Evolutionary conservation across 2,329 filamentous ascomycete species (phyloP), one percentile per base, ranked within the genome.

Genomic region (Beauveria rudraprayagi): DNA sequence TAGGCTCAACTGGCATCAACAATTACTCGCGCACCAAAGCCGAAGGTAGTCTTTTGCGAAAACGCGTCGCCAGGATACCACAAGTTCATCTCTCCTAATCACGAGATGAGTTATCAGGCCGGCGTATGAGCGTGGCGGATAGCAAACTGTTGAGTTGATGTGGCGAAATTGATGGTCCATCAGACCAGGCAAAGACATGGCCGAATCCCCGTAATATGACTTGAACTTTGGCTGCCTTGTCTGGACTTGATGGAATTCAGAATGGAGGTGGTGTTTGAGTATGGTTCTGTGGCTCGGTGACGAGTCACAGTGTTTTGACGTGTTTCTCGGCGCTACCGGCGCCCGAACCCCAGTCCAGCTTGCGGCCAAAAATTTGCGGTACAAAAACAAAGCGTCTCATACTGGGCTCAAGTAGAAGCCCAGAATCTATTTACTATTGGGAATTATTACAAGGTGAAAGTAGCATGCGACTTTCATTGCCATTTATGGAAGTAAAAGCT

Each of bases 181-280:
- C 88, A 8, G 81, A 85, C 87, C 88, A 91, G 3, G 86, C 90
- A 65, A 89, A 89, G 68, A 89, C 86, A 55, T 85, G 78, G 3
- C 71, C 66, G 69, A 90, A 91, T 1, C 88, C 88, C 87, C 88
- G 90, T 1, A 82, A 83, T 41, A 78, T 78, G 28, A 91, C 87
- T 68, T 88, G 76, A 55, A 76, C 73, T 70, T 91, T 87, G 43
- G 69, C 66, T 43, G 68, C 63, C 26, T 63, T n/a, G 7, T 8
- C 19, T 67, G 28, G 62, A 66, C 72, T 73, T 73, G 17, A 3
- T 46, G 34, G 16, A 19, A 16, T 30, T 17, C 10, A 14, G 8
- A 10, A 30, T 17, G n/a, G n/a, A 9, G 37, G 44, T 14, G 22
- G 11, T 47, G 43, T 40, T 26, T 47, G n/a, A 44, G 52, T 24